Conservation (phyloP, 1,139 yeast species). For the Debaryomycetaceae sp. region DNA sequence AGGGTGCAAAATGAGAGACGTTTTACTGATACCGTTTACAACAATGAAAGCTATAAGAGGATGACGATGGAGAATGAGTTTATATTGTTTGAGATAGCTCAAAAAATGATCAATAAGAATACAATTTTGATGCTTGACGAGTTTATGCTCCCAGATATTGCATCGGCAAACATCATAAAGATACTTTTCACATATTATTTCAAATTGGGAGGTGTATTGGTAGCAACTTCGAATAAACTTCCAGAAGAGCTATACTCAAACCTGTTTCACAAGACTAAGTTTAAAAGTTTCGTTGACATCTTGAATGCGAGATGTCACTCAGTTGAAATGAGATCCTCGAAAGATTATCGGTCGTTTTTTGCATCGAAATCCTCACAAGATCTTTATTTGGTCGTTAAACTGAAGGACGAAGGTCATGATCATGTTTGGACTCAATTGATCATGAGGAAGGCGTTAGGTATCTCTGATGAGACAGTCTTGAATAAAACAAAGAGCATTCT, state of each 20-base stretch:
- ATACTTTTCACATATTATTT: conserved; percentile 65
- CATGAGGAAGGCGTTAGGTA: conserved; percentile 16
- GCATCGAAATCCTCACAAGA: conserved; percentile 20
- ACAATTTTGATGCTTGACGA: conserved; percentile 67
- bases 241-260: conserved; percentile 70
- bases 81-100: conserved; percentile 63
- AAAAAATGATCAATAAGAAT: conserved; percentile 55
- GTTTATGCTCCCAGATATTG: conserved; percentile 71
- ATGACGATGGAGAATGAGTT: conserved; percentile 59
- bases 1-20: conserved; percentile 43
- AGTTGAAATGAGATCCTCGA: conserved; percentile 56
- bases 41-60: conserved; percentile 26
- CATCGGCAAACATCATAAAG: conserved; percentile 66
- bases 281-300: conserved; percentile 54
- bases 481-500: conserved; percentile 15
- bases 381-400: conserved; percentile 28
- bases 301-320: conserved; percentile 60
- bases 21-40: conserved; percentile 26
- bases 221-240: conserved; percentile 67
- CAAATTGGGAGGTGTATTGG: conserved; percentile 69
- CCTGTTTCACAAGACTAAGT: conserved; percentile 57
- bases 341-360: conserved; percentile 53
- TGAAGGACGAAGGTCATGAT: conserved; percentile 21
- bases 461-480: conserved; percentile 8
- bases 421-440: conserved; percentile 35